Evolutionary conservation across 2,329 filamentous ascomycete species (phyloP).

Genomic region (Fusarium torreyae): DNA sequence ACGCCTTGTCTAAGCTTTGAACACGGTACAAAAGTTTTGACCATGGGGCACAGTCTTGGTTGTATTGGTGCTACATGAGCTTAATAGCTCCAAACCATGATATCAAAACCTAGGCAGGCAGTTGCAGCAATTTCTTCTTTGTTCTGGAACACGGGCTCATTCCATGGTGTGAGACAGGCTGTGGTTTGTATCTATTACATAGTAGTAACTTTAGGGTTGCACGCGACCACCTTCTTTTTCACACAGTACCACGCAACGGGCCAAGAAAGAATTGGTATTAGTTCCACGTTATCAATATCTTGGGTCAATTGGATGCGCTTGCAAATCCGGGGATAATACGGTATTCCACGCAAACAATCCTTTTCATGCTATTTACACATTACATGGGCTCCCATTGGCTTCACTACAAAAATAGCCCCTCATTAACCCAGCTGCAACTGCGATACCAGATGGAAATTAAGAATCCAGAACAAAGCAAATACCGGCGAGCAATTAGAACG

Average conservation of each 20-base stretch:
- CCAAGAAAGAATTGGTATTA: conserved; percentile 1
- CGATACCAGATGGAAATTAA: background rate
- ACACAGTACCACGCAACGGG: conserved; percentile 3
- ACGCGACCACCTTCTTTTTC: conserved; percentile 33
- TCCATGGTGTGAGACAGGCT: background rate
- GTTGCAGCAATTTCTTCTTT: background rate
- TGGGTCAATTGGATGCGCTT: background rate
- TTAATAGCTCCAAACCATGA: too few relatives aligned
- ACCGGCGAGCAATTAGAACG: background rate
- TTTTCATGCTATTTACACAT: conserved; percentile 13
- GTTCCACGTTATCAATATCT: conserved; percentile 3
- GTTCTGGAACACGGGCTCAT: conserved; percentile 13
- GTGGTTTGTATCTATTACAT: conserved; percentile 9
- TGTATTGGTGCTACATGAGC: too few relatives aligned
- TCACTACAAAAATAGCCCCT: background rate
- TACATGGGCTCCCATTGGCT: conserved; percentile 4
- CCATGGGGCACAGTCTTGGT: too few relatives aligned
- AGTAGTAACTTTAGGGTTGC: conserved; percentile 9
- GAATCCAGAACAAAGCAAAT: background rate
- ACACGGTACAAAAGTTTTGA: too few relatives aligned
- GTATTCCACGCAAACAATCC: conserved; percentile 25
- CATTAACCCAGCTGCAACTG: background rate
- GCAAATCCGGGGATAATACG: conserved; percentile 3
- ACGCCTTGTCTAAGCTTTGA: too few relatives aligned
- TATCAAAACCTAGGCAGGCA: too few relatives aligned